phyloP scores from a whole-genome alignment of 495 filamentous ascomycete species.

The Pyrenula aspistea region DNA sequence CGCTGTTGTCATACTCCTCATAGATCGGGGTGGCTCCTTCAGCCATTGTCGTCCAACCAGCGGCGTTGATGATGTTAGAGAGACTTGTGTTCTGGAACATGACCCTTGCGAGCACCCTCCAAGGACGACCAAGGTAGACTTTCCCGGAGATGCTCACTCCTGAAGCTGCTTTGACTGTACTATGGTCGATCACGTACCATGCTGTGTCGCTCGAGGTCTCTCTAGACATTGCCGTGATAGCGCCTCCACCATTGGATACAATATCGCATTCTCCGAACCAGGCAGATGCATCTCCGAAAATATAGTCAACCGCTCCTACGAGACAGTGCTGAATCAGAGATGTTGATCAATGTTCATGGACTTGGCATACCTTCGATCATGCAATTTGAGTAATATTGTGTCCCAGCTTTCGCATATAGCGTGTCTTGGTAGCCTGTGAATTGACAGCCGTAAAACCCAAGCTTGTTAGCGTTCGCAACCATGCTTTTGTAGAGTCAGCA shows the following conservation, averaged over 20 bases:
- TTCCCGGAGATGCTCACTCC: slow-evolving; percentile 36
- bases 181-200: slow-evolving; percentile 56
- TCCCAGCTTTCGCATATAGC: slow-evolving; percentile 42
- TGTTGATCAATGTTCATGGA: too few relatives aligned
- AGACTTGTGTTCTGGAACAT: slow-evolving; percentile 51
- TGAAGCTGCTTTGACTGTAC: slow-evolving; percentile 30
- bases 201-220: slow-evolving; percentile 32
- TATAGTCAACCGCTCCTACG: slow-evolving; percentile 39
- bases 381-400: slow-evolving; percentile 44
- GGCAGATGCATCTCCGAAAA: slow-evolving; percentile 52
- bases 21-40: slow-evolving; percentile 38
- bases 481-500: too few relatives aligned
- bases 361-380: slow-evolving; percentile 42
- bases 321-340: not conserved
- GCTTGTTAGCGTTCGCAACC: slow-evolving; percentile 32
- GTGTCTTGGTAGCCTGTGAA: slow-evolving; percentile 56
- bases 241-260: slow-evolving; percentile 32
- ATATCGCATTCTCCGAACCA: slow-evolving; percentile 57
- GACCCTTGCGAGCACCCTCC: slow-evolving; percentile 49
- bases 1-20: slow-evolving; percentile 48
- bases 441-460: slow-evolving; percentile 48
- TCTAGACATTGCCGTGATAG: slow-evolving; percentile 49
- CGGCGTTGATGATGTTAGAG: slow-evolving; percentile 42
- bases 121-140: slow-evolving; percentile 57
- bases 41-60: slow-evolving; percentile 42